phyloP scores from a whole-genome alignment of 1,284 basidiomycete genomes.

The Bjerkandera adusta region DNA sequence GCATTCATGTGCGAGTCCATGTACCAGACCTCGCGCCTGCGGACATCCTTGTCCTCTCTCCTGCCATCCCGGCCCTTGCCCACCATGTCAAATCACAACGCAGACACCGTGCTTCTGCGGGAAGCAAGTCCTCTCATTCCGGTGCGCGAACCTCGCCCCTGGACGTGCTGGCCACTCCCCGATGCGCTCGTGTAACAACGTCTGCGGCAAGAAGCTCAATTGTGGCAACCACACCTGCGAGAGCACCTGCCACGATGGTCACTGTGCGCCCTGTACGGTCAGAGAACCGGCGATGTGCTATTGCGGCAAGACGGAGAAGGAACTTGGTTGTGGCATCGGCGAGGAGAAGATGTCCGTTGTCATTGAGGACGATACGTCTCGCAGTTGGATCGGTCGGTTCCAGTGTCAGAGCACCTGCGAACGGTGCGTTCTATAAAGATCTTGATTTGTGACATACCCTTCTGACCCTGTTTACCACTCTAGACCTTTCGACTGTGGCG shows the following conservation, averaged over 20 bases:
- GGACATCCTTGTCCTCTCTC: constrained; percentile 69
- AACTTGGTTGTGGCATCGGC: constrained; percentile 66
- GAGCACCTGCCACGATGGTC: constrained; percentile 69
- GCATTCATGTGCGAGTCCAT: constrained; percentile 83
- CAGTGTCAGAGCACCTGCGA: constrained; percentile 64
- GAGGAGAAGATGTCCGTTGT: constrained; percentile 30
- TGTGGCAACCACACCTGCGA: constrained; percentile 73
- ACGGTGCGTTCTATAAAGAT: constrained; percentile 37
- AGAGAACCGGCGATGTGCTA: constrained; percentile 64
- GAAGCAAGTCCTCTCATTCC: constrained; percentile 56
- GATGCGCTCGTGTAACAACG: constrained; percentile 63
- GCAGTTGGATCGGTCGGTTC: constrained; percentile 69
- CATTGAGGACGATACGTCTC: constrained; percentile 32
- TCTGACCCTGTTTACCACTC: not conserved
- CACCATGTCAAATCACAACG: constrained; percentile 57
- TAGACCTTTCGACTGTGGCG: constrained; percentile 74
- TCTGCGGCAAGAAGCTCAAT: constrained; percentile 53
- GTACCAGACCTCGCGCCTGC: constrained; percentile 64
- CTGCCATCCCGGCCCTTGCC: constrained; percentile 80
- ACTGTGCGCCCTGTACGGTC: constrained; percentile 62
- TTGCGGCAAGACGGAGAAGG: constrained; percentile 70
- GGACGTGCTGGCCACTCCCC: constrained; percentile 25
- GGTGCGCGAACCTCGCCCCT: constrained; percentile 53
- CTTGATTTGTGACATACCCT: not conserved
- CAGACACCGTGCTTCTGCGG: constrained; percentile 67